phyloP scores from a whole-genome alignment of 306 rosid species.

The Vigna nakashimae region DNA sequence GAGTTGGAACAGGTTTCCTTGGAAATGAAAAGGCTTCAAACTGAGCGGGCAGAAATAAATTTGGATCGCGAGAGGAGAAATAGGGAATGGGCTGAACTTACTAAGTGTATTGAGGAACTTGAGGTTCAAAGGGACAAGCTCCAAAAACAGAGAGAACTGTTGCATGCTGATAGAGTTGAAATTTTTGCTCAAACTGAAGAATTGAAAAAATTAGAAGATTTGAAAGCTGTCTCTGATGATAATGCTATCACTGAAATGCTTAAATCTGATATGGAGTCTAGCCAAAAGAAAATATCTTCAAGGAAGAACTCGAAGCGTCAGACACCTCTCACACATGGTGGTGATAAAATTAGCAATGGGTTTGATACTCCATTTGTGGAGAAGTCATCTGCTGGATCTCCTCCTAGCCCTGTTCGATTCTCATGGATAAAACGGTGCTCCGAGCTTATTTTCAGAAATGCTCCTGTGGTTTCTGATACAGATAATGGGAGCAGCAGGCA shows the following conservation, averaged over 20 bases:
- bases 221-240: slow-evolving; percentile 72
- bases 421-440: slow-evolving; percentile 84
- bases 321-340: slow-evolving; percentile 37
- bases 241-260: slow-evolving; percentile 58
- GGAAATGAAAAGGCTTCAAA: slow-evolving; percentile 82
- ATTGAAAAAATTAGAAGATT: slow-evolving; percentile 70
- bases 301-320: slow-evolving; percentile 57
- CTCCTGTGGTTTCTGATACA: slow-evolving; percentile 48
- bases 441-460: slow-evolving; percentile 70
- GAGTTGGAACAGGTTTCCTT: slow-evolving; percentile 77
- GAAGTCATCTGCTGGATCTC: slow-evolving; percentile 52
- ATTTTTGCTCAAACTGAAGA: slow-evolving; percentile 77
- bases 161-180: slow-evolving; percentile 84
- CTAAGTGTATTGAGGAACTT: slow-evolving; percentile 82
- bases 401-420: slow-evolving; percentile 63
- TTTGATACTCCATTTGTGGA: slow-evolving; percentile 57
- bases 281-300: slow-evolving; percentile 55
- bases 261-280: slow-evolving; percentile 61
- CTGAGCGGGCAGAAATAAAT: slow-evolving; percentile 80
- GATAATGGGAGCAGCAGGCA: slow-evolving; percentile 46
- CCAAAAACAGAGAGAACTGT: slow-evolving; percentile 80
- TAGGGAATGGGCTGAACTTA: slow-evolving; percentile 91
- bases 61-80: slow-evolving; percentile 86
- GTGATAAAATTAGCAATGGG: slow-evolving; percentile 46
- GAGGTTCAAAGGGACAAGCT: slow-evolving; percentile 88